A percentile compares a stretch with the other conserved stretches of the same genome.
Conservation (phyloP, 345 rosid genomes). For the Zanthoxylum bungeanum region DNA sequence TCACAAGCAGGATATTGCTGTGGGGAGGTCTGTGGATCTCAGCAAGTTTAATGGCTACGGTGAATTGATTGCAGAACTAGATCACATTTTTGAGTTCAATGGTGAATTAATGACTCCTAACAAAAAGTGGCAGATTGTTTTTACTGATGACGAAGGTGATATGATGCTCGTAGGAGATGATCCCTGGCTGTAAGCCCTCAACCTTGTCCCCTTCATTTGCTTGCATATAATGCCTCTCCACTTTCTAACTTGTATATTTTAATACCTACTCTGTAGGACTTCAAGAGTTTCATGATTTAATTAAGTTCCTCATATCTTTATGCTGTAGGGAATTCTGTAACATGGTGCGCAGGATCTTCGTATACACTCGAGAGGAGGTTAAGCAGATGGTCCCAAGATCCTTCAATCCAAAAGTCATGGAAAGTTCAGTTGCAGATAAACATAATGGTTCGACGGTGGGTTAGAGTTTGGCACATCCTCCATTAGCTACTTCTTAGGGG, state of each 20-base stretch:
- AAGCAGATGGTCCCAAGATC: conserved; percentile 39
- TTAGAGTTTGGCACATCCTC: neutral
- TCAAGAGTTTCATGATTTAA: neutral
- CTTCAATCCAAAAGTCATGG: conserved; percentile 25
- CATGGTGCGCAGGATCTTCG: conserved; percentile 49
- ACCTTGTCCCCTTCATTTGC: neutral
- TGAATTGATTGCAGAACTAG: conserved; percentile 49
- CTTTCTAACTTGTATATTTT: neutral
- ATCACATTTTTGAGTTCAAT: conserved; percentile 45
- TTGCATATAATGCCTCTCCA: neutral
- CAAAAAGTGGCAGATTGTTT: conserved; percentile 49
- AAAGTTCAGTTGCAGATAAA: conserved; percentile 9
- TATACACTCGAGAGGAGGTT: conserved; percentile 49
- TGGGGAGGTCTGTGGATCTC: conserved; percentile 58
- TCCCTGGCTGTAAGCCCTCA: conserved; percentile 52
- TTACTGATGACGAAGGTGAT: conserved; percentile 53
- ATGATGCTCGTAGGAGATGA: conserved; percentile 67
- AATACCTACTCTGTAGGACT: neutral
- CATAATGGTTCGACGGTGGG: neutral
- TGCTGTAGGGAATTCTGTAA: conserved; percentile 49
- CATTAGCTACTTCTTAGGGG: neutral
- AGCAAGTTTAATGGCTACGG: conserved; percentile 39
- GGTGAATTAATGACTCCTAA: conserved; percentile 41
- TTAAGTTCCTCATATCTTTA: neutral
- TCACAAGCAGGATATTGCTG: conserved; percentile 52